Evolutionary conservation across 2,329 filamentous ascomycete genomes (phyloP).

Genomic region (Westerdykella sp.): DNA sequence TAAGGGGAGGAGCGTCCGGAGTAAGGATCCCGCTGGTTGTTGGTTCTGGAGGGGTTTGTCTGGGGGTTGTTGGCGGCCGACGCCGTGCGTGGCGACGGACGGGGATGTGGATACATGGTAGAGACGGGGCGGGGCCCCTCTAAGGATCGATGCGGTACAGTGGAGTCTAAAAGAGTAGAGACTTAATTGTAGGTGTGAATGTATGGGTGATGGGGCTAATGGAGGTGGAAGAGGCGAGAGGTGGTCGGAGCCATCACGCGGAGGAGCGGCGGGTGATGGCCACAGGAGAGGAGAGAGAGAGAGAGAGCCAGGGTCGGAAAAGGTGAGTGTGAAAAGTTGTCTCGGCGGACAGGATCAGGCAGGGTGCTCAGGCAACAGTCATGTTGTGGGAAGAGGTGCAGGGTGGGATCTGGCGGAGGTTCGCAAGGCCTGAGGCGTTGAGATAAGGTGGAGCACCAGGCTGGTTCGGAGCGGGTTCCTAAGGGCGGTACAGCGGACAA

Average conservation of each 20-base stretch:
- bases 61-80: conserved; percentile 67
- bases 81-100: conserved; percentile 64
- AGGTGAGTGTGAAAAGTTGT: conserved; percentile 20
- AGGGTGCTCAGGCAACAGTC: conserved; percentile 34
- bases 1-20: conserved; percentile 48
- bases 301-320: conserved; percentile 15
- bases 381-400: conserved; percentile 19
- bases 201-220: conserved; percentile 23
- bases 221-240: conserved; percentile 29
- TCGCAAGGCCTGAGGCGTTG: conserved; percentile 13
- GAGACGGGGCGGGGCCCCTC: conserved; percentile 13
- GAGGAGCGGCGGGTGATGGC: conserved; percentile 12
- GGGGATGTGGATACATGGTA: conserved; percentile 85
- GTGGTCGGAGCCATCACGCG: conserved; percentile 37
- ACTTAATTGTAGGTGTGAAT: conserved; percentile 2
- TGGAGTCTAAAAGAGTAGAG: conserved; percentile 5
- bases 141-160: conserved; percentile 5
- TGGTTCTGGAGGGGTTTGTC: conserved; percentile 63
- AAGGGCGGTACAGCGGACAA: not conserved
- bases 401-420: conserved; percentile 9
- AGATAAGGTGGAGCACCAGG: conserved; percentile 31
- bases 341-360: conserved; percentile 25
- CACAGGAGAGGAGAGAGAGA: not conserved
- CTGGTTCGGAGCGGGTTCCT: conserved; percentile 7
- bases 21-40: conserved; percentile 66